Percentiles rank a stretch among this genome's conserved stretches.
Evolutionary conservation across 768 basidiomycete genomes (phyloP).

Genomic region (Lactarius tabidus): DNA sequence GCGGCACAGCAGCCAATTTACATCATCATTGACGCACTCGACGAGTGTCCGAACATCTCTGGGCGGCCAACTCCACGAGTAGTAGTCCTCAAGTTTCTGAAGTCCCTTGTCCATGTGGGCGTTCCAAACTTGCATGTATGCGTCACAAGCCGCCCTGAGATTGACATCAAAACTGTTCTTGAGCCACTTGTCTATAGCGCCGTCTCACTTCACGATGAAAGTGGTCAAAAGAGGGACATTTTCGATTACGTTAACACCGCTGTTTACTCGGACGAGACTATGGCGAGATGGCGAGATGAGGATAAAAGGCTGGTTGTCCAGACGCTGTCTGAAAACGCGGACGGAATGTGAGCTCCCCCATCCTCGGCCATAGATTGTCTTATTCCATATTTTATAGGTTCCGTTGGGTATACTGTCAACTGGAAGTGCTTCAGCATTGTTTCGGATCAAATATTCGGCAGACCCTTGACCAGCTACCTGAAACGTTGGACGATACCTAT

Average conservation of each 20-base stretch:
- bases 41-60: not conserved
- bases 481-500: not conserved
- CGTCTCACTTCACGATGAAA: not conserved
- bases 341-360: not conserved
- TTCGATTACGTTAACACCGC: not conserved
- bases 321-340: not conserved
- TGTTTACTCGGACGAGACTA: not conserved
- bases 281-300: not conserved
- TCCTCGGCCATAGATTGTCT: not conserved
- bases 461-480: not conserved
- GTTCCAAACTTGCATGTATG: not conserved
- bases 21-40: not conserved
- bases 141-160: not conserved
- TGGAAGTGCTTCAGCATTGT: not conserved
- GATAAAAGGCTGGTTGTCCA: not conserved
- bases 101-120: not conserved
- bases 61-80: not conserved
- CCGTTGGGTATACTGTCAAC: not conserved
- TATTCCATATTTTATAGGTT: not conserved
- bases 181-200: not conserved
- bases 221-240: not conserved
- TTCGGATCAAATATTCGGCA: not conserved
- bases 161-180: not conserved
- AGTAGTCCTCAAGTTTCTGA: not conserved
- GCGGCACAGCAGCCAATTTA: not conserved